Evolutionary conservation across 2,329 filamentous ascomycete genomes (phyloP).

Genomic region (Biscogniauxia marginata): DNA sequence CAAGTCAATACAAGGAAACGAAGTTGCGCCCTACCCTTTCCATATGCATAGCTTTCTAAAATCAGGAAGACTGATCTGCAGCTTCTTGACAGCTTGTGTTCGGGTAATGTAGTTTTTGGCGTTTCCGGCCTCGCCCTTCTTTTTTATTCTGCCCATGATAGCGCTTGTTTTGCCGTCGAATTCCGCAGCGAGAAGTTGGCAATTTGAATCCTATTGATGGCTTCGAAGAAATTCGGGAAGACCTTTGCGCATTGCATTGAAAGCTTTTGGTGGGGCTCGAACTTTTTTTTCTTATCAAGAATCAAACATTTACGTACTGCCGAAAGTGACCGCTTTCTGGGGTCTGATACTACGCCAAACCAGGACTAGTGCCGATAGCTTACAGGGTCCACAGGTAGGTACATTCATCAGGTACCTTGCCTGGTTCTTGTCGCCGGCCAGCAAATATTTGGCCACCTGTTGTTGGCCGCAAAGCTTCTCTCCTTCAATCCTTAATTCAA

Average conservation of each 20-base stretch:
- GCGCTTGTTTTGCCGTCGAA: background rate
- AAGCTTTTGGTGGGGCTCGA: constrained; percentile 21
- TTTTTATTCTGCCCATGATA: constrained; percentile 76
- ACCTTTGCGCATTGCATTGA: constrained; percentile 13
- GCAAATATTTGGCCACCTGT: background rate
- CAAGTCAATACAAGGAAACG: no score
- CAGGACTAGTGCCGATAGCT: constrained; percentile 12
- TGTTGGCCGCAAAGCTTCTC: constrained; percentile 4
- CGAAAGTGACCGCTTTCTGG: constrained; percentile 20
- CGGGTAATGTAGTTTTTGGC: constrained; percentile 98
- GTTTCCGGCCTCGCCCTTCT: constrained; percentile 87
- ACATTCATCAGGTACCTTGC: no score
- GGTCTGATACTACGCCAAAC: constrained; percentile 4
- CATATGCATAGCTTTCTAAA: constrained; percentile 99
- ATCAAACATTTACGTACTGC: constrained; percentile 11
- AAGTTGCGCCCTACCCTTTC: constrained; percentile 61
- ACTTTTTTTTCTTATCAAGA: constrained; percentile 24
- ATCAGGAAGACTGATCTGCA: constrained; percentile 94
- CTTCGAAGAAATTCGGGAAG: constrained; percentile 10
- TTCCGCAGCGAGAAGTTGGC: background rate
- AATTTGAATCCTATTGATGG: constrained; percentile 13
- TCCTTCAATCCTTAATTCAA: constrained; percentile 1
- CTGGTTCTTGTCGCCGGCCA: no score
- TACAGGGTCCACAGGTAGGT: background rate
- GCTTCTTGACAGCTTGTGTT: constrained; percentile 94